These are phyloP conservation scores for Scleroderma bovista DNA, from an alignment of 768 basidiomycete species.

Conservation along the genomic window DNA sequence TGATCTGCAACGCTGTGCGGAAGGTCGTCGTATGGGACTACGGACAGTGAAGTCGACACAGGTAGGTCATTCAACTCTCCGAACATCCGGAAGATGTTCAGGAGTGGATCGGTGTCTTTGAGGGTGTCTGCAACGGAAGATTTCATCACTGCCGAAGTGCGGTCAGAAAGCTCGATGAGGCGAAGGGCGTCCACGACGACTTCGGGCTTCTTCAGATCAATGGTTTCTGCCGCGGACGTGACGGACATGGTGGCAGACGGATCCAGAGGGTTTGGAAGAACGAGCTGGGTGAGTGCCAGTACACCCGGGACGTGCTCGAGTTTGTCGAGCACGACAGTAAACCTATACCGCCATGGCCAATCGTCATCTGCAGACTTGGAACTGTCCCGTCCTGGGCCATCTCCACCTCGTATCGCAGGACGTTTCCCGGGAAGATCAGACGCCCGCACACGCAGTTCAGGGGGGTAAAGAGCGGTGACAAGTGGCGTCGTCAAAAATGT, in stretches of 20 bases:
- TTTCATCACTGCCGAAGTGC: constrained; percentile 60
- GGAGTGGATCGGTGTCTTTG: constrained; percentile 64
- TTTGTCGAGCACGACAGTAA: constrained; percentile 85
- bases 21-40: constrained; percentile 75
- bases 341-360: constrained; percentile 46
- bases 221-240: constrained; percentile 3
- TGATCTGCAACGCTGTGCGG: constrained; percentile 64
- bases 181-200: constrained; percentile 71
- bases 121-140: constrained; percentile 62
- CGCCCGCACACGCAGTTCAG: constrained; percentile 47
- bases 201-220: constrained; percentile 13
- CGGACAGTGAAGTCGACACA: constrained; percentile 58
- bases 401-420: constrained; percentile 26
- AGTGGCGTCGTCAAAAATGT: constrained; percentile 86
- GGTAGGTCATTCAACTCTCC: constrained; percentile 64
- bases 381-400: constrained; percentile 15
- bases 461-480: constrained; percentile 63
- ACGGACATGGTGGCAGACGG: constrained; percentile 6
- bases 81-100: constrained; percentile 73
- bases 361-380: constrained; percentile 10
- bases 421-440: constrained; percentile 31
- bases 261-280: constrained; percentile 39
- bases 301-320: constrained; percentile 84
- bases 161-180: constrained; percentile 75
- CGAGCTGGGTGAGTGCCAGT: constrained; percentile 85